Evolutionary conservation across 164 flowering plant genomes (phyloP), one percentile per base, ranked within the genome.

Genomic region (Stephania yunnanensis): DNA sequence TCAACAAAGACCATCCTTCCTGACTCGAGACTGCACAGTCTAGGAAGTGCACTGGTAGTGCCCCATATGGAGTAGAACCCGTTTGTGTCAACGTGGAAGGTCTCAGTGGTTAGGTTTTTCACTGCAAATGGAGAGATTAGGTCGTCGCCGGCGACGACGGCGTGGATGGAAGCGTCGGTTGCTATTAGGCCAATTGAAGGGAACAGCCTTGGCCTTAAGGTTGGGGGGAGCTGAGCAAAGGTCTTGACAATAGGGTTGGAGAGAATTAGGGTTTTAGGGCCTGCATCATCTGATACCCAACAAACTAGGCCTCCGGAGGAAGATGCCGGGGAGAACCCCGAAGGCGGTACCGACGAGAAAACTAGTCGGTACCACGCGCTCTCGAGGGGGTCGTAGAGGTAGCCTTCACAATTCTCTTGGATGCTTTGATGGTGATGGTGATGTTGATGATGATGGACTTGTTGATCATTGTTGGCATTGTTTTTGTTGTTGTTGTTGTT

Each of bases 121-220:
- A 95, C 99, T 0, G 97, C 92, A 70, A 87, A 95, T 0, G 90
- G 98, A 7, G 99, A 93, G 7, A 90, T 90, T 76, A 90, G 29
- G 78, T 95, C 98, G 53, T 95, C 99, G 1, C 99, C 99, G 1
- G 99, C 94, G 0, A 95, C 86, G 0, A 83, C 78, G 1, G 89
- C 81, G 73, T 87, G 85, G 2, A 92, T 77, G 0, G 94, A 87
- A 0, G 92, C 44, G 5, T 81, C 79, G 1, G 76, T 85, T 2
- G 90, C 86, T 3, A 74, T 44, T 8, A 95, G 65, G 0, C 98
- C 99, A 0, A 93, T 72, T 0, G 97, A 86, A 31, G 99, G 99
- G 72, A 82, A 95, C 52, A 95, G 88, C 52, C 99, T 79, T 0
- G 98, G 90, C 17, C 85, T 74, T 5, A 76, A 46, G 0, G 97